These are phyloP conservation scores for Tuber aestivum DNA, from an alignment of 495 filamentous ascomycete species.

Conservation along the genomic window DNA sequence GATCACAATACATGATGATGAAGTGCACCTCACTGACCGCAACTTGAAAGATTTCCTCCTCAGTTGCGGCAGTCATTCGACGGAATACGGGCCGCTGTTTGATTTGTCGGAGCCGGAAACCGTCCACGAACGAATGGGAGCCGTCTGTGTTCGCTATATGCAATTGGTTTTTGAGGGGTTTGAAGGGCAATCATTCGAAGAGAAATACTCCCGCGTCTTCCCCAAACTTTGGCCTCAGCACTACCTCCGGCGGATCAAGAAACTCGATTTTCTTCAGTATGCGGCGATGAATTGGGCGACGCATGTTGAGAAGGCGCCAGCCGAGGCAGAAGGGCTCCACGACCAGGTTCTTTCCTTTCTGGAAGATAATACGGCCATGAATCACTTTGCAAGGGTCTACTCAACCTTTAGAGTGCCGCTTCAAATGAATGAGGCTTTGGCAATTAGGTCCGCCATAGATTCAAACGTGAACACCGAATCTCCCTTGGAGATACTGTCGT, in stretches of 20 bases:
- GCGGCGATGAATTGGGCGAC: conserved; percentile 3
- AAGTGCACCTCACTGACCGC: neutral
- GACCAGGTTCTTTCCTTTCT: neutral
- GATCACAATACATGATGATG: neutral
- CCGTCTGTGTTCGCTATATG: conserved; percentile 1
- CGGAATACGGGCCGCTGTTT: neutral
- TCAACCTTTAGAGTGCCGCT: neutral
- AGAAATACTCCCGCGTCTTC: neutral
- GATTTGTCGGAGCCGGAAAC: neutral
- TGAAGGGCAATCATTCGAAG: neutral
- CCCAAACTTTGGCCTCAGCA: neutral
- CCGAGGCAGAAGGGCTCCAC: neutral
- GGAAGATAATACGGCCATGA: neutral
- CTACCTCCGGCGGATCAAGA: neutral
- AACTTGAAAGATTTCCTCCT: neutral
- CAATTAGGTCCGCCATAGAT: neutral
- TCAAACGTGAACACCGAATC: neutral
- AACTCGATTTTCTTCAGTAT: neutral
- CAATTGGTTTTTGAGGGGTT: conserved; percentile 1
- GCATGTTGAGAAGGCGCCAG: neutral
- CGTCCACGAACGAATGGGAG: neutral
- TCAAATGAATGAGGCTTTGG: neutral
- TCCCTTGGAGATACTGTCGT: neutral
- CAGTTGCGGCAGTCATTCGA: neutral
- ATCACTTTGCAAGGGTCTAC: neutral